Evolutionary conservation across 106 monocot species (phyloP), one percentile per base, ranked within the genome.

Genomic region (Vanilla planifolia): DNA sequence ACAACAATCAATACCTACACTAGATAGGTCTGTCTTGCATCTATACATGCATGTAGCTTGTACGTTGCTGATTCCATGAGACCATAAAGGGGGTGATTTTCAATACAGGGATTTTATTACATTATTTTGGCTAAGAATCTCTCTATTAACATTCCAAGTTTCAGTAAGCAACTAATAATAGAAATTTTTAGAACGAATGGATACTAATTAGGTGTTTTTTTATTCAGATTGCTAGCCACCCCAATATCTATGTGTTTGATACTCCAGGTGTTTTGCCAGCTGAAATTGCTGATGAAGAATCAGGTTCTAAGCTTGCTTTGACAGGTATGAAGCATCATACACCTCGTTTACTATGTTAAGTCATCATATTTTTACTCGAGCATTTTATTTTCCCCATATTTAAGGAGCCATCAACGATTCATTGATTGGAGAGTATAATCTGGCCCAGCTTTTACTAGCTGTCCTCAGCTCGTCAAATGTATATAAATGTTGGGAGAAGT

Each of bases 211-310:
- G n/a, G n/a, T n/a, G 6, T 25, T 48, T 14, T 50, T 39, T 65
- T 11, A 29, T 40, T 11, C 78, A 94, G 93, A 83, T 94, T 73
- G 85, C 79, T n/a, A 86, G 89, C 59, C 93, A 83, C 75, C 93
- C 89, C 19, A 94, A 83, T 67, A 78, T 89, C 46, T 94, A 85
- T 80, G 67, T 94, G 28, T 64, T 94, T 61, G 93, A 94, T 33
- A 80, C 85, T 14, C 93, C 93, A 6, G 89, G 93, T 43, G 53
- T 89, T 66, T 64, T 94, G 16, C 68, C 57, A 60, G 59, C 74
- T 50, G 70, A 71, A 77, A 64, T 85, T 48, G 19, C 62, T 35
- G 62, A 80, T 59, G 56, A 75, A 28, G 71, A 76, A 21, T 60
- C 57, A n/a, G 77, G 71, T 37, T 71, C 77, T 57, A 85, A 82